Conservation (phyloP, 176 grass and related monocot species). For the Zizania latifolia region DNA sequence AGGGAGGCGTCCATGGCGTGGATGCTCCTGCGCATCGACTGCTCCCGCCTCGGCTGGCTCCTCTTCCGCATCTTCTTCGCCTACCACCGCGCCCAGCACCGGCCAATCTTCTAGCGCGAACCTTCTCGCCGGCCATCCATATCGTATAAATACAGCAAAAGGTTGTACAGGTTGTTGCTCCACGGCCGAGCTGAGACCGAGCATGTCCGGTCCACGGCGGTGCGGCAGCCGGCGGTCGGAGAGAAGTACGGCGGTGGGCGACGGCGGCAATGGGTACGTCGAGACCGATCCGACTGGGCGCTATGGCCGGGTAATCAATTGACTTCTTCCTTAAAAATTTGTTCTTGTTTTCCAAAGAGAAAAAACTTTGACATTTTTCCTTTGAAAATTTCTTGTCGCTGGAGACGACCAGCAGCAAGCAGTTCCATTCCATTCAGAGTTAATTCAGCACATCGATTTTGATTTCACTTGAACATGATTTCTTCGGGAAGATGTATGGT, state of each 20-base stretch:
- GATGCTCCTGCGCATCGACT: conserved; percentile 41
- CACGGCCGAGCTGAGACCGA: too few species aligned
- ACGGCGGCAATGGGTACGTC: conserved; percentile 61
- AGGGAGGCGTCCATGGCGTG: conserved; percentile 40
- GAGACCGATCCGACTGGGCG: conserved; percentile 81
- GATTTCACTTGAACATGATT: neutral
- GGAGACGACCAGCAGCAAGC: too few species aligned
- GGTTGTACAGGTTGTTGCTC: neutral
- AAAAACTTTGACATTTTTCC: neutral
- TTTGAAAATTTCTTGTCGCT: neutral
- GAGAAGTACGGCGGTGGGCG: neutral
- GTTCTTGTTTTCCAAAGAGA: neutral
- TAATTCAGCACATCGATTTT: neutral
- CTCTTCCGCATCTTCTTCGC: conserved; percentile 44
- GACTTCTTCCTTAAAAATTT: neutral
- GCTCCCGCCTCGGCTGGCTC: conserved; percentile 43
- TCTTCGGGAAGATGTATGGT: neutral
- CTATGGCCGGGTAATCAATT: conserved; percentile 62
- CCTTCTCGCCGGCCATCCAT: too few species aligned
- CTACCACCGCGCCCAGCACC: conserved; percentile 9
- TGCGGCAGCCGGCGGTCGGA: conserved; percentile 9
- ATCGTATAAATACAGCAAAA: neutral
- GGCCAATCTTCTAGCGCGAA: conserved; percentile 38
- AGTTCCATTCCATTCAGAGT: neutral
- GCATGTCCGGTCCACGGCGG: conserved; percentile 27